Conservation (phyloP, 176 grass and related monocot species). For the Otatea glauca region DNA sequence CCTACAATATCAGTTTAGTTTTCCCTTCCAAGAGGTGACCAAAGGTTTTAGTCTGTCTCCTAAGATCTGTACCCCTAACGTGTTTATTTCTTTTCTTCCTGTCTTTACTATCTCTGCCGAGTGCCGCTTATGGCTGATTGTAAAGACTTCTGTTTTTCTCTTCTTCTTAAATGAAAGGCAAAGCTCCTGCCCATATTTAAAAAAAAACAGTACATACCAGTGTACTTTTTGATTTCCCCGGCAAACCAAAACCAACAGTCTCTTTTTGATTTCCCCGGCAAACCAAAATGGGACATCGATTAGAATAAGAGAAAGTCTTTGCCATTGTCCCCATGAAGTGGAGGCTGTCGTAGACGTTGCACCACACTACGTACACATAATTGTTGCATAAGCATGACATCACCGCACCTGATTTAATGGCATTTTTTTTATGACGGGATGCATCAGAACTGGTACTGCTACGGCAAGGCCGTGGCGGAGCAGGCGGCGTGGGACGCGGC, state of each 20-base stretch:
- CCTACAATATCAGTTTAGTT: too few species aligned
- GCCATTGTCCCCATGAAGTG: background rate
- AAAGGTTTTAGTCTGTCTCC: too few species aligned
- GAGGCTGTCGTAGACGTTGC: background rate
- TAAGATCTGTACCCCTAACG: too few species aligned
- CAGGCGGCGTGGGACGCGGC: slow-evolving; percentile 65
- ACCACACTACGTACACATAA: background rate
- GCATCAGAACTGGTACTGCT: slow-evolving; percentile 92
- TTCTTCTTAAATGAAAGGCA: too few species aligned
- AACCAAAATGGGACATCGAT: background rate
- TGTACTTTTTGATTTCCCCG: too few species aligned
- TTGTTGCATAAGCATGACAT: slow-evolving; percentile 36
- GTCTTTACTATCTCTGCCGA: too few species aligned
- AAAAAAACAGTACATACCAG: too few species aligned
- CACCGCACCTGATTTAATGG: background rate
- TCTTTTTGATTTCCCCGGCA: background rate
- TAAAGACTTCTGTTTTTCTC: too few species aligned
- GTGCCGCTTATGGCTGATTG: too few species aligned
- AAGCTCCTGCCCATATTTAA: too few species aligned
- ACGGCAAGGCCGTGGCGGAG: slow-evolving; percentile 86
- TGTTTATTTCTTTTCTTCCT: too few species aligned
- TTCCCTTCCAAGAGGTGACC: too few species aligned
- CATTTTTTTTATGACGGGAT: background rate
- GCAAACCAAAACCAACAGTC: background rate
- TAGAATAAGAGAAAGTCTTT: background rate